Evolutionary conservation across 2,329 filamentous ascomycete species (phyloP).

Genomic region (Emericellopsis atlantica): DNA sequence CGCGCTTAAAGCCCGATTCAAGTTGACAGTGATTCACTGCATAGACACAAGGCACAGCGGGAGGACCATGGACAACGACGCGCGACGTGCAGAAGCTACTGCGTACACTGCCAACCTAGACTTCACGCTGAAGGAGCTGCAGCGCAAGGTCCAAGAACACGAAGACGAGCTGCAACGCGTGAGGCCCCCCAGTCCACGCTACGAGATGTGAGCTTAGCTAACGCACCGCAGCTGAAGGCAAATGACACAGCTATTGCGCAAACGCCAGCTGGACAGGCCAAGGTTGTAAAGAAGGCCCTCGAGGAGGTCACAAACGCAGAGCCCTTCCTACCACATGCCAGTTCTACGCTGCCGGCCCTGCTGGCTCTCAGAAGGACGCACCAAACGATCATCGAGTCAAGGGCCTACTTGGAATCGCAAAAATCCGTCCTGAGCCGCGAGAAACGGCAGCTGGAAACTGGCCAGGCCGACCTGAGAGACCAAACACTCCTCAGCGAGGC

Average conservation of each 20-base stretch:
- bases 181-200: slow-evolving; percentile 1
- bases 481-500: slow-evolving; percentile 41
- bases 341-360: slow-evolving; percentile 58
- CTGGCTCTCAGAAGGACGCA: slow-evolving; percentile 58
- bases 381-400: slow-evolving; percentile 51
- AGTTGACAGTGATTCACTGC: no score
- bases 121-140: slow-evolving; percentile 54
- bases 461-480: slow-evolving; percentile 37
- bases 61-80: no score
- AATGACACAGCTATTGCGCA: slow-evolving; percentile 9
- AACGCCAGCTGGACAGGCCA: slow-evolving; percentile 16
- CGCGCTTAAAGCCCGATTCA: no score
- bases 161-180: slow-evolving; percentile 36
- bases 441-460: slow-evolving; percentile 33
- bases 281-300: slow-evolving; percentile 52
- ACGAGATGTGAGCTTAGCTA: background rate
- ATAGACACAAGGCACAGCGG: no score
- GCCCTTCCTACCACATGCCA: slow-evolving; percentile 52
- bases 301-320: slow-evolving; percentile 46
- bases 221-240: slow-evolving; percentile 12
- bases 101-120: slow-evolving; percentile 40
- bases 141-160: slow-evolving; percentile 41
- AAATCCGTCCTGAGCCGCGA: slow-evolving; percentile 26
- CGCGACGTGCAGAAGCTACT: slow-evolving; percentile 3
- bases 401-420: slow-evolving; percentile 39